Evolutionary conservation across 352 stramenopile genomes (phyloP).

Genomic region (Peronospora farinosa): DNA sequence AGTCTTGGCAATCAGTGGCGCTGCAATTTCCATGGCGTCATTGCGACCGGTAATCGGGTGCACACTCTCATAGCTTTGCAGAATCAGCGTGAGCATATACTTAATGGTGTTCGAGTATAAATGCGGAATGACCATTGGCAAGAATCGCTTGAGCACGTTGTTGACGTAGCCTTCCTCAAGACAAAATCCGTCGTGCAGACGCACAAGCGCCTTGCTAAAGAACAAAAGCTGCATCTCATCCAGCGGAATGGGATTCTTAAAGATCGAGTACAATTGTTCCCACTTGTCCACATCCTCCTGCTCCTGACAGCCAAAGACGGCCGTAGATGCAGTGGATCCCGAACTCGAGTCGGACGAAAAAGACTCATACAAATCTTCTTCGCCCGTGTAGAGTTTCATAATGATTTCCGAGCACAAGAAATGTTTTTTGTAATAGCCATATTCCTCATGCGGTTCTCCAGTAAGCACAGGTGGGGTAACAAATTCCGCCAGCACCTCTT

Average conservation of each 20-base stretch:
- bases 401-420: conserved; percentile 88
- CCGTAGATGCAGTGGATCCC: conserved; percentile 50
- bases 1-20: conserved; percentile 46
- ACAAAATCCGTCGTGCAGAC: conserved; percentile 81
- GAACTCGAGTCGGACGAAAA: conserved; percentile 81
- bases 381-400: conserved; percentile 86
- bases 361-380: conserved; percentile 85
- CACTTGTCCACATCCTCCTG: conserved; percentile 67
- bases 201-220: conserved; percentile 83
- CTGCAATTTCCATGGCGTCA: conserved; percentile 81
- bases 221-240: conserved; percentile 86
- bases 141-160: conserved; percentile 73
- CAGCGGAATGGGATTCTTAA: conserved; percentile 63
- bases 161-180: conserved; percentile 81
- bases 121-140: conserved; percentile 72
- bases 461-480: conserved; percentile 67
- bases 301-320: conserved; percentile 79
- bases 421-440: conserved; percentile 86
- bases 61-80: conserved; percentile 85
- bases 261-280: conserved; percentile 79
- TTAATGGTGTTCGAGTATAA: conserved; percentile 87
- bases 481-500: conserved; percentile 73
- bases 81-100: conserved; percentile 84
- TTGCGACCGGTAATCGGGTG: conserved; percentile 83
- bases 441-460: conserved; percentile 79